Conservation (phyloP, 2,329 filamentous ascomycete species). For the Penicillium sp. region DNA sequence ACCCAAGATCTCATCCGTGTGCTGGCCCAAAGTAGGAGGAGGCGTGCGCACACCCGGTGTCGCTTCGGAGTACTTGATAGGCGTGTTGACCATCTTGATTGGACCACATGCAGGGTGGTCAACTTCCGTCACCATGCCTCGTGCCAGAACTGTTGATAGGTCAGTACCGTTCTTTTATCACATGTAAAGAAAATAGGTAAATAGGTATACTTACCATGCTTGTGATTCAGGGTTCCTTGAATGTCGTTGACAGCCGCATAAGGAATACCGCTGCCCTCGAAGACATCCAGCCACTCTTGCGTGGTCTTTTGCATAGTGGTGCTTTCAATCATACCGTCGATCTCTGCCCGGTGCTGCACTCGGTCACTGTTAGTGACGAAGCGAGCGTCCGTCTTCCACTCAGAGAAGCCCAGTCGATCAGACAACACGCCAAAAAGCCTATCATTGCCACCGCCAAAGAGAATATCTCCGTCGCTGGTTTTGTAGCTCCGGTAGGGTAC, state of each 20-base stretch:
- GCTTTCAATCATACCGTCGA: constrained; percentile 77
- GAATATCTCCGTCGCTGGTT: constrained; percentile 62
- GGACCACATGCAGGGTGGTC: constrained; percentile 80
- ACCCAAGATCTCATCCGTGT: constrained; percentile 74
- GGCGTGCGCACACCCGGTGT: constrained; percentile 72
- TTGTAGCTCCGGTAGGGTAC: constrained; percentile 88
- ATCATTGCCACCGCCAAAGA: constrained; percentile 66
- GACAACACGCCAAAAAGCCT: constrained; percentile 61
- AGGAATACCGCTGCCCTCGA: constrained; percentile 90
- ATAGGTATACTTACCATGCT: constrained; percentile 63
- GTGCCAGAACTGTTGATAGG: constrained; percentile 57
- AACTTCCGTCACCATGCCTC: constrained; percentile 86
- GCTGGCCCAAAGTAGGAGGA: constrained; percentile 83
- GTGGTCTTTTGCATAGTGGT: constrained; percentile 77
- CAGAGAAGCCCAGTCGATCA: constrained; percentile 56
- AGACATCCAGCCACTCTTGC: constrained; percentile 77
- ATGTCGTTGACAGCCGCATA: constrained; percentile 95
- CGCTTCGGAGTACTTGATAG: constrained; percentile 88
- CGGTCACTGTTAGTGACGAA: constrained; percentile 61
- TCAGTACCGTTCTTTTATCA: not conserved
- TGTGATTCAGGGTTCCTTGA: constrained; percentile 76
- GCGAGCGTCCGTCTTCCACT: constrained; percentile 58
- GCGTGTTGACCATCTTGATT: constrained; percentile 88
- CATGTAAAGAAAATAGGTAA: not conserved
- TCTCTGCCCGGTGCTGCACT: constrained; percentile 66